Evolutionary conservation across 192 early-diverging fungal species (phyloP).

Genomic region (Coemansia sp.): DNA sequence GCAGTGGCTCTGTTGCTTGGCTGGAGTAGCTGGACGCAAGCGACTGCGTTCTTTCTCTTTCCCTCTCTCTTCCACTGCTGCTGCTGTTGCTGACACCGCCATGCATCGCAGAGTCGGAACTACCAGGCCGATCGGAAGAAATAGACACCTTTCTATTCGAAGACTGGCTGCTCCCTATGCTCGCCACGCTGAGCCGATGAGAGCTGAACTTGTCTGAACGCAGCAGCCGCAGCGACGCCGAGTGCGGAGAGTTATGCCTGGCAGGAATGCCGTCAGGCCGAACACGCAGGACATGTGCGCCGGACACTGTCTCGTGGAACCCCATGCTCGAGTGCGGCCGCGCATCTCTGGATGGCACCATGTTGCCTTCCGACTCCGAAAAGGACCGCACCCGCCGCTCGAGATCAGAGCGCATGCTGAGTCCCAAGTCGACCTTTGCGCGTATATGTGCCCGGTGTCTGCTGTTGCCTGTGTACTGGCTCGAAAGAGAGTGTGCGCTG

Average conservation of each 20-base stretch:
- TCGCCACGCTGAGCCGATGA: constrained; percentile 38
- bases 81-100: not conserved
- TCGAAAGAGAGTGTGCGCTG: constrained; percentile 8
- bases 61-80: constrained; percentile 9
- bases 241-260: constrained; percentile 41
- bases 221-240: constrained; percentile 31
- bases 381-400: constrained; percentile 53
- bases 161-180: constrained; percentile 22
- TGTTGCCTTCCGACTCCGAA: constrained; percentile 44
- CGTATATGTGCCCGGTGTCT: constrained; percentile 16
- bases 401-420: constrained; percentile 48
- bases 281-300: constrained; percentile 22
- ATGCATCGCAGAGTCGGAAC: constrained; percentile 2
- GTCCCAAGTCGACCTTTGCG: constrained; percentile 36
- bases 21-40: constrained; percentile 37
- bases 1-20: constrained; percentile 30
- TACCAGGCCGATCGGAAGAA: constrained; percentile 8
- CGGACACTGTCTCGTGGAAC: constrained; percentile 33
- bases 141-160: constrained; percentile 10
- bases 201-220: constrained; percentile 29
- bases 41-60: constrained; percentile 25
- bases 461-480: not conserved
- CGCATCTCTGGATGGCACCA: constrained; percentile 1
- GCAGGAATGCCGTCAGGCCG: constrained; percentile 21
- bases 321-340: constrained; percentile 57